phyloP scores from a whole-genome alignment of 139 green algal genomes.

The Haematococcus lacustris region DNA sequence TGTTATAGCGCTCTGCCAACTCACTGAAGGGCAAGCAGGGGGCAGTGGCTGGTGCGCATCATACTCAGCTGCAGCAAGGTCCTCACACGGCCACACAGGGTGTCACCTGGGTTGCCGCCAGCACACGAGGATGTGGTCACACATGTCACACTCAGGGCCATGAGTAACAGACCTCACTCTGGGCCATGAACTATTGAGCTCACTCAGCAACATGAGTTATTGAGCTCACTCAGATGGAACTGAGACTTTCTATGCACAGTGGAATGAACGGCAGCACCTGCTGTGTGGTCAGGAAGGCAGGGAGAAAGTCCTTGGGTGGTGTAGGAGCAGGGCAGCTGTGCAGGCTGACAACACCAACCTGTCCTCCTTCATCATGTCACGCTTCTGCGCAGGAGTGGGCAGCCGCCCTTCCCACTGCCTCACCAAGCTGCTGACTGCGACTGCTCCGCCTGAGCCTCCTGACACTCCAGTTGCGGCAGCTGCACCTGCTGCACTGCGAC shows the following conservation, averaged over 20 bases:
- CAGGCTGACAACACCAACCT: background rate
- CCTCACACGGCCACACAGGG: too few relatives aligned
- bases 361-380: background rate
- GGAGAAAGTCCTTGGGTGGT: background rate
- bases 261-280: too few relatives aligned
- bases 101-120: too few relatives aligned
- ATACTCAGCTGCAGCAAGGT: too few relatives aligned
- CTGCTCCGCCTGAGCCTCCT: background rate
- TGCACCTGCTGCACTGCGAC: background rate
- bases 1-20: slow-evolving; percentile 12
- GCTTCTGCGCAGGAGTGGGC: slow-evolving; percentile 1
- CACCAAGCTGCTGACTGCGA: background rate
- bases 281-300: too few relatives aligned
- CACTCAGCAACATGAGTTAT: too few relatives aligned
- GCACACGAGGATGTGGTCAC: background rate
- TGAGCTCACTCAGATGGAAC: too few relatives aligned
- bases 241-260: too few relatives aligned
- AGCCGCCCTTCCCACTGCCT: background rate
- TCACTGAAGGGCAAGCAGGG: slow-evolving; percentile 7
- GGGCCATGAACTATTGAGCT: too few relatives aligned
- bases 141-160: background rate
- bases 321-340: background rate
- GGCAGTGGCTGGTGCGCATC: too few relatives aligned
- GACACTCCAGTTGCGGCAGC: too few relatives aligned
- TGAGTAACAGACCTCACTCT: background rate